These are phyloP conservation scores for Magnusiomyces magnusii DNA, from an alignment of 1,139 yeast genomes.

Conservation along the genomic window DNA sequence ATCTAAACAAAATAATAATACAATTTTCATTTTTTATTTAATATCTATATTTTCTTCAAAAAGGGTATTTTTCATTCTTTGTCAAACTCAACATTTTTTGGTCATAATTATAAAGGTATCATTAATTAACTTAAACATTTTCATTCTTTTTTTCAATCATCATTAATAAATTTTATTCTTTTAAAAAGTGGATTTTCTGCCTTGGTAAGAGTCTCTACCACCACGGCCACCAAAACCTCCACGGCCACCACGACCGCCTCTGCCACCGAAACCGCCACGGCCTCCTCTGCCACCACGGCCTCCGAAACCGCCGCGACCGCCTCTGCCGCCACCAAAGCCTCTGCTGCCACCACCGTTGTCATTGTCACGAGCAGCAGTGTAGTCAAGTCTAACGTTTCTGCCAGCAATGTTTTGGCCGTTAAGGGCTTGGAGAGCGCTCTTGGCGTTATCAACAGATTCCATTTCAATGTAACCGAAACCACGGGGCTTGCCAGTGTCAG, in stretches of 20 bases:
- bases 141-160: not conserved
- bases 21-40: too few relatives aligned
- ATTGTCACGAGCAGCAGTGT: slow-evolving; percentile 77
- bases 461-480: slow-evolving; percentile 98
- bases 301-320: slow-evolving; percentile 42
- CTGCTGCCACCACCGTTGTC: slow-evolving; percentile 39
- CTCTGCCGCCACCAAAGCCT: slow-evolving; percentile 30
- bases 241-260: slow-evolving; percentile 23
- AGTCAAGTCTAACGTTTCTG: slow-evolving; percentile 92
- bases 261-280: slow-evolving; percentile 25
- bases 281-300: slow-evolving; percentile 29
- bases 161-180: not conserved
- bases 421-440: slow-evolving; percentile 77
- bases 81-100: too few relatives aligned
- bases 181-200: slow-evolving; percentile 19
- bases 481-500: slow-evolving; percentile 97
- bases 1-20: too few relatives aligned
- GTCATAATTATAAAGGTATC: too few relatives aligned
- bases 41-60: too few relatives aligned
- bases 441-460: slow-evolving; percentile 79
- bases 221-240: slow-evolving; percentile 4
- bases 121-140: not conserved
- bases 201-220: not conserved
- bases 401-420: slow-evolving; percentile 87
- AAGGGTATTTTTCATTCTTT: not conserved